A percentile compares a stretch with the other conserved stretches of the same genome.
These are phyloP conservation scores for Cinnamomum chago DNA, from an alignment of 164 flowering plant genomes.

Conservation along the genomic window DNA sequence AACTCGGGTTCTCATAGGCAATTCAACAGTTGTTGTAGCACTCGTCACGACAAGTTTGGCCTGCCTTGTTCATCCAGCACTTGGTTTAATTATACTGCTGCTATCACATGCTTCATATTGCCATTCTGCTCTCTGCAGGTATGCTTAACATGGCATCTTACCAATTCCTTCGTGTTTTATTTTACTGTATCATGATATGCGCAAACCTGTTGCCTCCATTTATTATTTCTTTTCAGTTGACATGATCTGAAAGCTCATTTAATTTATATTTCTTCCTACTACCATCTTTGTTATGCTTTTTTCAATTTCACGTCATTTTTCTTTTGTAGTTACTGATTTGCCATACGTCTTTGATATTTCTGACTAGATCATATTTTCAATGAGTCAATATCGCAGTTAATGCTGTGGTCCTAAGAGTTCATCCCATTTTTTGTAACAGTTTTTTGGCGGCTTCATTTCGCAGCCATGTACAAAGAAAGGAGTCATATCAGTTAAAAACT, in stretches of 20 bases:
- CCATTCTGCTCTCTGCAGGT: slow-evolving; percentile 86
- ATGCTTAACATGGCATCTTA: slow-evolving; percentile 1
- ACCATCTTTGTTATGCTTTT: not conserved
- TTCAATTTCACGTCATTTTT: not conserved
- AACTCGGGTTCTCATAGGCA: slow-evolving; percentile 44
- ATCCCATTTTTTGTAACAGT: slow-evolving; percentile 51
- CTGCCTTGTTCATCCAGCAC: slow-evolving; percentile 84
- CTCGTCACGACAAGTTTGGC: slow-evolving; percentile 45
- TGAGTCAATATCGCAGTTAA: slow-evolving; percentile 2
- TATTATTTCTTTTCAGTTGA: not conserved
- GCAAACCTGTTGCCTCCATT: not conserved
- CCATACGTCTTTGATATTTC: not conserved
- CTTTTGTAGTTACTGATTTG: not conserved
- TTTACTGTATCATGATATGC: not conserved
- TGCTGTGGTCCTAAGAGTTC: slow-evolving; percentile 21
- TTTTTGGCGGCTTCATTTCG: slow-evolving; percentile 80
- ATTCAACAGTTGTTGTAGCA: slow-evolving; percentile 46
- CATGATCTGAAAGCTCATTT: not conserved
- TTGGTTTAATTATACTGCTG: slow-evolving; percentile 70
- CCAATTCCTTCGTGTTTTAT: not conserved
- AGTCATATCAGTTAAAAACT: slow-evolving; percentile 28
- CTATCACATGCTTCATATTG: slow-evolving; percentile 66
- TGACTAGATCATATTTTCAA: not conserved
- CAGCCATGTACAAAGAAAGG: slow-evolving; percentile 54
- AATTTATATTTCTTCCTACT: not conserved